Evolutionary conservation across 2,329 filamentous ascomycete genomes (phyloP).

Genomic region (Xylaria hypoxylon): DNA sequence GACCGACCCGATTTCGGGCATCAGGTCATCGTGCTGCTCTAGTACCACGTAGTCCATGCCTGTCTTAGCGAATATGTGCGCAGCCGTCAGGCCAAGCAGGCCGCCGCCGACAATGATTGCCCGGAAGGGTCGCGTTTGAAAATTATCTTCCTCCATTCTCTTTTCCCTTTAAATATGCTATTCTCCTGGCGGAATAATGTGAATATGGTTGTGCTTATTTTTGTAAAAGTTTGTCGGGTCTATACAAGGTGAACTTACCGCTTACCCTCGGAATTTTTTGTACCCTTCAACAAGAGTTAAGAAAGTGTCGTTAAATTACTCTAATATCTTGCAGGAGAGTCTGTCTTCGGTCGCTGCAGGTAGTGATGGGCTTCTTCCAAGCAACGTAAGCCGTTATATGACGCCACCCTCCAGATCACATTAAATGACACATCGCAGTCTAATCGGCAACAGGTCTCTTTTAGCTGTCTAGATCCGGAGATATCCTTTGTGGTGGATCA

Average conservation of each 20-base stretch:
- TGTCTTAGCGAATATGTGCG: conserved; percentile 45
- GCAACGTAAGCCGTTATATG: neutral
- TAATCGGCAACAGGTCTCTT: neutral
- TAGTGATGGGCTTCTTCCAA: too few relatives aligned
- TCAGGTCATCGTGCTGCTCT: conserved; percentile 42
- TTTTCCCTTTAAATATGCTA: neutral
- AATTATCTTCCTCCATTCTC: conserved; percentile 22
- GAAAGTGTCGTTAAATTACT: neutral
- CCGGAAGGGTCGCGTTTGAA: conserved; percentile 40
- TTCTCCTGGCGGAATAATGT: neutral
- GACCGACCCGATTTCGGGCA: conserved; percentile 42
- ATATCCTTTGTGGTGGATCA: neutral
- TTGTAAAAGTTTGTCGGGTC: too few relatives aligned
- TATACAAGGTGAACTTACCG: neutral
- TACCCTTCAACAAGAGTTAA: neutral
- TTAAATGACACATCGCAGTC: neutral
- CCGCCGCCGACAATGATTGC: conserved; percentile 48
- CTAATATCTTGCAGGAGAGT: neutral
- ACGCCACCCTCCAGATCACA: neutral
- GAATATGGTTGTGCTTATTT: neutral
- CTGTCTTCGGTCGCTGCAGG: neutral
- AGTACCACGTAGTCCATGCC: conserved; percentile 49
- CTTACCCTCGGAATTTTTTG: neutral
- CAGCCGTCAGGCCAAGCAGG: conserved; percentile 45
- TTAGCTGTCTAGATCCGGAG: neutral